phyloP scores from a whole-genome alignment of 169 alveolate species.

The Eimeria praecox region DNA sequence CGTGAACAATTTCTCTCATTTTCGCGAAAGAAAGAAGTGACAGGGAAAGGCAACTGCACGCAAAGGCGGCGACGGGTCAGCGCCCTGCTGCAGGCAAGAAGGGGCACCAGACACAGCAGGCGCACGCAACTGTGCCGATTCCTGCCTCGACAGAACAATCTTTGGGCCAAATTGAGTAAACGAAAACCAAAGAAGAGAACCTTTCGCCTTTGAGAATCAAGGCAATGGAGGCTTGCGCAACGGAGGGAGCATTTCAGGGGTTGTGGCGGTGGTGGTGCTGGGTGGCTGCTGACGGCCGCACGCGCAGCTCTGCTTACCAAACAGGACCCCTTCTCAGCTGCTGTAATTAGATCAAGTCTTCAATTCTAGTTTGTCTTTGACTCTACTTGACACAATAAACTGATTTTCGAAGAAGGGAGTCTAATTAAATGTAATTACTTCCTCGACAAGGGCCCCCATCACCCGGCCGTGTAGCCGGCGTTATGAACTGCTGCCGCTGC shows the following conservation, averaged over 20 bases:
- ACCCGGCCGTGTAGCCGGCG: slow-evolving; percentile 32
- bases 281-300: slow-evolving; percentile 81
- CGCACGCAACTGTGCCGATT: slow-evolving; percentile 80
- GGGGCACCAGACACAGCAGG: slow-evolving; percentile 80
- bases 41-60: slow-evolving; percentile 62
- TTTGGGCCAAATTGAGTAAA: slow-evolving; percentile 56
- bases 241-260: slow-evolving; percentile 76
- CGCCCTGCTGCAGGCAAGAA: slow-evolving; percentile 81
- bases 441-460: slow-evolving; percentile 44
- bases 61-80: slow-evolving; percentile 79
- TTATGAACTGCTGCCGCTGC: slow-evolving; percentile 17
- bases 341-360: slow-evolving; percentile 19
- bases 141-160: slow-evolving; percentile 74
- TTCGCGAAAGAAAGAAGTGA: slow-evolving; percentile 75
- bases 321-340: slow-evolving; percentile 56
- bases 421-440: background rate
- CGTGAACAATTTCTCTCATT: slow-evolving; percentile 99
- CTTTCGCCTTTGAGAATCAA: slow-evolving; percentile 74
- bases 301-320: slow-evolving; percentile 76
- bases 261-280: slow-evolving; percentile 80
- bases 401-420: slow-evolving; percentile 13
- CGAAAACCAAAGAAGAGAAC: slow-evolving; percentile 73
- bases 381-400: background rate
- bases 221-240: slow-evolving; percentile 74
- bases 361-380: slow-evolving; percentile 65